Evolutionary conservation across 176 grass and related monocot genomes (phyloP), one percentile per base, ranked within the genome.

Genomic region (Chrysopogon serrulatus): DNA sequence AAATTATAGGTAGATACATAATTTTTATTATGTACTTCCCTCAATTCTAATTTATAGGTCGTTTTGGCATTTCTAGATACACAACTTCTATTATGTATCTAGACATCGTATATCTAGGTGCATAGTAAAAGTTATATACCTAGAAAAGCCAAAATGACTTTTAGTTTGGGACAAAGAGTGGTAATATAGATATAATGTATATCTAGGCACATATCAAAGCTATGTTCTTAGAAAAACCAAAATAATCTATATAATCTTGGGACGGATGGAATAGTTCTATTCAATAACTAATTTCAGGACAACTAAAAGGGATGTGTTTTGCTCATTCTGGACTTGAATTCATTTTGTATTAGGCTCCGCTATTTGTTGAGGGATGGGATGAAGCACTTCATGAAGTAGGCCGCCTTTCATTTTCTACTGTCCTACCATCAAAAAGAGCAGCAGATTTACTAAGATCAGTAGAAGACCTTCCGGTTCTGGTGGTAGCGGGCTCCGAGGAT

Each of bases 371-470:
- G 73, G 93, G 96, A 47, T 98, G 96, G 96, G 96, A 98, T 74
- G 87, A 98, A 90, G 96, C 96, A 11, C 90, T 98, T 74, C 96
- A 95, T 86, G 93, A 98, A 90, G 92, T 98, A 66, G 96, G 96
- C 0, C 96, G 93, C 8, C 76, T 95, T 84, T 98, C 96, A 5
- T 98, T 95, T 83, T 90, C 96, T 28, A 93, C 93, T 37, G 96
- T 98, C 10, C 82, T 98, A 63, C 92, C 96, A 73, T 76, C 89
- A 59, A 90, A 93, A 56, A 77, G 84, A 82, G 93, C 91, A 17
- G 79, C 89, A 43, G 87, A 89, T 42, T 84, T 98, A 62, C 57
- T 98, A 73, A 85, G 89, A 87, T 93, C 96, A n/a, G 80, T 98
- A 31, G 86, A 95, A 71, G 87, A 90, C 28, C 85, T 98, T 44